Conservation (phyloP, 2,329 filamentous ascomycete species). For the Plenodomus tracheiphilus region DNA sequence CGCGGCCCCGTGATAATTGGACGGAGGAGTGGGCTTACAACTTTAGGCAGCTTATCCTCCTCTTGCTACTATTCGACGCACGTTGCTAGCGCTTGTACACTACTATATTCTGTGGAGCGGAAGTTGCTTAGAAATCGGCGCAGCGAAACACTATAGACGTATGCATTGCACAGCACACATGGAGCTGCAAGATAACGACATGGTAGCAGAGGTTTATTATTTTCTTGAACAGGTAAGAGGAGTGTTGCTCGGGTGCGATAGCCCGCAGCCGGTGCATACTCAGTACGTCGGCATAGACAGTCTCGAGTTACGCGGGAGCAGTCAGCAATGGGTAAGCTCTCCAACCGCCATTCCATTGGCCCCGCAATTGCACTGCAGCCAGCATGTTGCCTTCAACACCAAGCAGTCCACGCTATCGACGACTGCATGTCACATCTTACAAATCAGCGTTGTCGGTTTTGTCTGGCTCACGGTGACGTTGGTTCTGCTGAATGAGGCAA, state of each 20-base stretch:
- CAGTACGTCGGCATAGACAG: neutral
- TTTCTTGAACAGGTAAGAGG: neutral
- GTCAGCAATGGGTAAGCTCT: neutral
- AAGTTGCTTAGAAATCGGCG: too few relatives aligned
- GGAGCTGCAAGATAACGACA: neutral
- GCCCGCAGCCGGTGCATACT: neutral
- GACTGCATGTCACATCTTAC: conserved; percentile 16
- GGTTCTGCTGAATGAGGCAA: conserved; percentile 11
- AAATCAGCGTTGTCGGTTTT: conserved; percentile 17
- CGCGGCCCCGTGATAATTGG: too few relatives aligned
- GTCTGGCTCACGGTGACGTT: conserved; percentile 5
- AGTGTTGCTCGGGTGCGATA: neutral
- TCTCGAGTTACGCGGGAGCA: neutral
- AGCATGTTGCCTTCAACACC: neutral
- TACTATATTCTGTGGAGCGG: too few relatives aligned
- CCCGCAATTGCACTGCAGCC: neutral
- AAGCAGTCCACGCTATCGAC: neutral
- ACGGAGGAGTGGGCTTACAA: too few relatives aligned
- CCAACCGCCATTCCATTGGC: neutral
- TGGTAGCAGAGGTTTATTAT: too few relatives aligned
- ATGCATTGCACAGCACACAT: neutral
- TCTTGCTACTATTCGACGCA: too few relatives aligned
- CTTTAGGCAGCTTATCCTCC: too few relatives aligned
- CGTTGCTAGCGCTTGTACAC: too few relatives aligned
- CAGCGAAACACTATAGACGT: too few relatives aligned